Evolutionary conservation across 2,329 filamentous ascomycete genomes (phyloP).

Genomic region (Daldinia sp.): DNA sequence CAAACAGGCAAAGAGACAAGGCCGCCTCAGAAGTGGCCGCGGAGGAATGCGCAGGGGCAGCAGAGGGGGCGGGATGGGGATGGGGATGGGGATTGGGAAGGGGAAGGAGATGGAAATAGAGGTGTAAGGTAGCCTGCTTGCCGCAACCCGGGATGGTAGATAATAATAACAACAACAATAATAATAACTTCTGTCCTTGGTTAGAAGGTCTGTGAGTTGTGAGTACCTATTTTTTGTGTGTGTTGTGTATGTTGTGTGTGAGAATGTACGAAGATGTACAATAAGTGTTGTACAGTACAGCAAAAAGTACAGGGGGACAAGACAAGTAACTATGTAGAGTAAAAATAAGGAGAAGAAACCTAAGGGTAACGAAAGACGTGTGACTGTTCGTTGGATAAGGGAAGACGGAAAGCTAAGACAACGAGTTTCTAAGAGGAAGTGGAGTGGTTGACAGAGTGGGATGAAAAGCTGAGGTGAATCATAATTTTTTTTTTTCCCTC

Average conservation of each 20-base stretch:
- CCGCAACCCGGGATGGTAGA: conserved; percentile 34
- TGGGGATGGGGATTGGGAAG: conserved; percentile 36
- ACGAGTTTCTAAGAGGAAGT: conserved; percentile 28
- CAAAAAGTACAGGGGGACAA: conserved; percentile 14
- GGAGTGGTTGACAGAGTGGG: conserved; percentile 34
- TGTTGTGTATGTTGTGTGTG: too few relatives aligned
- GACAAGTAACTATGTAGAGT: conserved; percentile 10
- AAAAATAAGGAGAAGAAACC: conserved; percentile 10
- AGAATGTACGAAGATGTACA: too few relatives aligned
- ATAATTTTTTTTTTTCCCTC: conserved; percentile 31
- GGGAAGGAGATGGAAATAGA: conserved; percentile 37
- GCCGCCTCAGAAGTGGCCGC: conserved; percentile 45
- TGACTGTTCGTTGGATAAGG: conserved; percentile 28
- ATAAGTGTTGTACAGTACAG: conserved; percentile 1
- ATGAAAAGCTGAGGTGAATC: conserved; percentile 35
- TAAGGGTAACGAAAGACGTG: conserved; percentile 22
- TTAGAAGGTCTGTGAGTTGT: conserved; percentile 24
- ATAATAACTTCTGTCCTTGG: conserved; percentile 34
- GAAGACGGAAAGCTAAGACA: conserved; percentile 31
- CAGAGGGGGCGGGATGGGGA: conserved; percentile 38
- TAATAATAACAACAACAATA: conserved; percentile 26
- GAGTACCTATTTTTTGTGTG: too few relatives aligned
- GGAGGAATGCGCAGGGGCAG: conserved; percentile 41
- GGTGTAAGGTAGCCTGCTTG: conserved; percentile 36
- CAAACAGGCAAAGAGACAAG: conserved; percentile 36